Evolutionary conservation across 495 filamentous ascomycete genomes (phyloP), one percentile per base, ranked within the genome.

Genomic region (Penicillium soppii): DNA sequence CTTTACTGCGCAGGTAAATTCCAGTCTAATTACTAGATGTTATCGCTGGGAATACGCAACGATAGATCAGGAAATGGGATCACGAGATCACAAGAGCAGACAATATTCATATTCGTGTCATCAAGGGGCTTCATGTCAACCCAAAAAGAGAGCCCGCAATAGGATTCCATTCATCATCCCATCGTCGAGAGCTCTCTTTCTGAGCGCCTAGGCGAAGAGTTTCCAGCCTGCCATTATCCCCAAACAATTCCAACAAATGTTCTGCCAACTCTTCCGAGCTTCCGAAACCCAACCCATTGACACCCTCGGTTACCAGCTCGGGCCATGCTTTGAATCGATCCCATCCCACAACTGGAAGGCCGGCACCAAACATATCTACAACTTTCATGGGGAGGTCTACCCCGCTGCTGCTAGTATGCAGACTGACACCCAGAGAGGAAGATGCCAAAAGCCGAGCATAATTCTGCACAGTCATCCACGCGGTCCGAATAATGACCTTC

Each of bases 351-450:
- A 99, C 95, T 0, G 94, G 94, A 43, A 99, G 69, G 0, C 94
- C 94, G 1, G 90, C 86, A 0, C 94, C 94, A 62, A 97, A 96
- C 89, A 99, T 94, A 60, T 99, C 94, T 5, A 99, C 92, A 7
- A 99, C 92, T 71, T 99, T 99, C 94, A 99, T 99, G 1, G 94
- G 94, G 19, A 99, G 71, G 71, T 99, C 94, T 1, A 99, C 90
- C 3, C 94, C 94, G 37, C 90, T 95, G 57, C 87, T 92, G 55
- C 89, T 95, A 46, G 82, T 95, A 68, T 99, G 94, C 41, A 99
- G 75, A 58, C 89, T 94, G 15, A 99, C 81, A 2, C 94, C 94
- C 9, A 97, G 67, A 50, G 97, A 94, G 15, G 94, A 92, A 36
- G 85, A 86, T 22, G 85, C 90, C n/a, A 99, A 78, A 10, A 97